Evolutionary conservation across 2,329 filamentous ascomycete genomes (phyloP), one percentile per base, ranked within the genome.

Genomic region (Diaporthe nobilis): DNA sequence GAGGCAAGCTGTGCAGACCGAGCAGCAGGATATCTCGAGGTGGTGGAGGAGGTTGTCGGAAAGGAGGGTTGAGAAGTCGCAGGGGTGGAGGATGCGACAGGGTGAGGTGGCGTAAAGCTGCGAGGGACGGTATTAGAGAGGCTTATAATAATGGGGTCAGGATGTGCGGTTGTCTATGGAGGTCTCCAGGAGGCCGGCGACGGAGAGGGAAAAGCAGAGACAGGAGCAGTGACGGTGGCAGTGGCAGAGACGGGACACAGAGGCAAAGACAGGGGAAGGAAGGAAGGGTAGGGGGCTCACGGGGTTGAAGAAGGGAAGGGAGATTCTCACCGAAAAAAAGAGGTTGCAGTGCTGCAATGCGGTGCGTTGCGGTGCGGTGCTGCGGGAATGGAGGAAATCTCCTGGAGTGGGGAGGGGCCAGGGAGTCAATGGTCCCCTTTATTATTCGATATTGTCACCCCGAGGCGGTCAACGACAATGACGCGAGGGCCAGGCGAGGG

Each of bases 401-500:
- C 68, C 73, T 70, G 57, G 75, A 75, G 75, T 77, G 75, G 75
- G 70, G 73, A 77, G 73, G 61, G 42, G 67, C 61, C 75, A 77
- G 75, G 75, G 75, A 75, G 75, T 70, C 55, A 70, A 65, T 71
- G 60, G 68, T 75, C 73, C 75, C 75, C 73, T 77, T 75, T 75
- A 75, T 77, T 77, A 77, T 63, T 75, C 75, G 75, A 72, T 65
- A 75, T 77, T 71, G 73, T 75, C 75, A n/a, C 75, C 75, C 75
- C 72, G 68, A 77, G 75, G 75, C 75, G 75, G 75, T 77, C 75
- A 77, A 73, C 57, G 65, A 70, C 58, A 74, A 75, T 73, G 73
- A 71, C 49, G 70, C 73, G 61, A 73, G 70, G 75, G 75, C 68
- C 73, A 73, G 55, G 68, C 67, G 63, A 57, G 65, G 60, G 55